These are phyloP conservation scores for Neospermospora avenae DNA, from an alignment of 2,329 filamentous ascomycete genomes.

Conservation along the genomic window DNA sequence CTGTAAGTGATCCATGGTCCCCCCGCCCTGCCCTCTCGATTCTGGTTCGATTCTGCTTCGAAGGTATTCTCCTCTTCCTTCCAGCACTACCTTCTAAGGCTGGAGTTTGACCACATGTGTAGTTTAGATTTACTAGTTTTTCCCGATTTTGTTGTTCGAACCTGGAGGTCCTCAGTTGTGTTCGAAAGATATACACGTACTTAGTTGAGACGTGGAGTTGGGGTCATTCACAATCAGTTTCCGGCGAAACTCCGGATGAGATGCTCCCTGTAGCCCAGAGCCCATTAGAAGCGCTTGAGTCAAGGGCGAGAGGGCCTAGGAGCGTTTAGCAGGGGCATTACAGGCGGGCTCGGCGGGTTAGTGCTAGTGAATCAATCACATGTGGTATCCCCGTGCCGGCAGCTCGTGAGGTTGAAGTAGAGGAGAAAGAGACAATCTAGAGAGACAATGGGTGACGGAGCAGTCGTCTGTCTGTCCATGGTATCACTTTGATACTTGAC, in stretches of 20 bases:
- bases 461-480: no score
- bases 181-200: neutral
- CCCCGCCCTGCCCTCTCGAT: conserved; percentile 18
- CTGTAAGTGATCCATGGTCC: conserved; percentile 35
- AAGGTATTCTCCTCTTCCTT: conserved; percentile 7
- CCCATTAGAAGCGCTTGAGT: neutral
- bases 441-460: neutral
- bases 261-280: neutral
- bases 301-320: neutral
- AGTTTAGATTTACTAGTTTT: neutral
- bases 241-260: neutral
- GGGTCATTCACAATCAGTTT: neutral
- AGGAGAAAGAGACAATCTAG: neutral
- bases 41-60: neutral
- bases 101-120: conserved; percentile 11
- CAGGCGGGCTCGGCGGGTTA: neutral
- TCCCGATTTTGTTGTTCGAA: neutral
- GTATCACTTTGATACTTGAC: no score
- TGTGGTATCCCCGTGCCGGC: neutral
- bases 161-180: neutral
- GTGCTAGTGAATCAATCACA: conserved; percentile 4
- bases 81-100: conserved; percentile 10
- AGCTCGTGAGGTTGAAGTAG: neutral
- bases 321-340: neutral
- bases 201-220: neutral